Base-by-base conservation (phyloP, 2,329 filamentous ascomycete genomes). In the Scedosporium aurantiacum region DNA sequence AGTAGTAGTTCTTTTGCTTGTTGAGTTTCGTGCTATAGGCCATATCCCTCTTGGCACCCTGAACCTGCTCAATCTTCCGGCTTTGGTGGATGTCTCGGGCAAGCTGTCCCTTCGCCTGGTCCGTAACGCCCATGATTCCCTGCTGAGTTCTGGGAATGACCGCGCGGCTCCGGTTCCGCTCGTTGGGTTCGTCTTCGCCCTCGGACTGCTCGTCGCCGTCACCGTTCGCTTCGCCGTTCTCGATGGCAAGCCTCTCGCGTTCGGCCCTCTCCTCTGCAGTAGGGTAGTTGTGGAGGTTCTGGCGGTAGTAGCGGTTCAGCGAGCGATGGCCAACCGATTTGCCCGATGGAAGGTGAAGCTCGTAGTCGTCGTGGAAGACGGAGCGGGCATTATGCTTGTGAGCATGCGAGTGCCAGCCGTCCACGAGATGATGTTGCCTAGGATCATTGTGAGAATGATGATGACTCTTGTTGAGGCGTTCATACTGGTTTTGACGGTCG, bases 311-410 rank as follows among this genome's bases (percentile, higher is more conserved):
- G 67, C 83, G 86, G 70, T 89, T 88, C 60, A 96, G 76, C 6
- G 90, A 94, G 57, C 94, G 85, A 72, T 99, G 94, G 45, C 94
- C 94, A 43, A 95, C 91, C 6, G 89, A 89, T 64, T 89, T 88
- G 60, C 94, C 94, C 4, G 89, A 91, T 1, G 94, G 94, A 12
- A 99, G 83, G 70, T 99, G 91, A 60, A 99, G 82, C 73, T 97
- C 94, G 69, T 90, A 92, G 54, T 99, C 94, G 67, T 95, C 90
- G 70, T 95, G 87, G 72, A 95, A 96, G 23, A 90, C 89, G 43
- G 90, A 86, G 64, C 88, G 83, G 4, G 83, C 73, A 66, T 86
- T 83, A 18, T 27, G 72, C 66, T 90, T 88, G 75, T 95, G 88
- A 1, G 89, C 88, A 70, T 91, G 89, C 2, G 89, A 92, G 71